Conservation (phyloP, 306 rosid species). For the Neltuma alba region DNA sequence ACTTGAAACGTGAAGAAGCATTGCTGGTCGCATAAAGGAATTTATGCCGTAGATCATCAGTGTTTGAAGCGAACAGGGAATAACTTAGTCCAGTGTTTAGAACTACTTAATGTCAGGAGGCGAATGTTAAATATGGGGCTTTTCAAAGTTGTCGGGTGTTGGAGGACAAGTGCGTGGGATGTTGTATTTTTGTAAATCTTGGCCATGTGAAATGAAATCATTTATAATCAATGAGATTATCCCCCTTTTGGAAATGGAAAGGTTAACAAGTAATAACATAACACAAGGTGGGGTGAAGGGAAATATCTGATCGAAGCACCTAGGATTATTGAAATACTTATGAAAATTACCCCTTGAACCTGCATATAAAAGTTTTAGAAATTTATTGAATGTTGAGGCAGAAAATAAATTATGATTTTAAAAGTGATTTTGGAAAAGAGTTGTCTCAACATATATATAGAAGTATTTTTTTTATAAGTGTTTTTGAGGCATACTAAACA, state of each 20-base stretch:
- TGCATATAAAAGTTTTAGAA: no score
- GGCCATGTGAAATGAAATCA: slow-evolving; percentile 13
- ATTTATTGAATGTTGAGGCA: no score
- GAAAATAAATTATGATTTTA: no score
- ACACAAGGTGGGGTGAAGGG: no score
- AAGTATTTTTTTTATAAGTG: no score
- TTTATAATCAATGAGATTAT: background rate
- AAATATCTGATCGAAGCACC: no score
- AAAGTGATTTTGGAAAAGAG: no score
- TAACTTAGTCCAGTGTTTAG: slow-evolving; percentile 17
- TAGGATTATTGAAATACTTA: no score
- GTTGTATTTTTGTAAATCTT: slow-evolving; percentile 7
- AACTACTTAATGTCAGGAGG: slow-evolving; percentile 21
- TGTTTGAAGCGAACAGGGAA: slow-evolving; percentile 36
- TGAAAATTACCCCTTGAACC: no score
- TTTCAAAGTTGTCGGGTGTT: background rate
- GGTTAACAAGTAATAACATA: background rate
- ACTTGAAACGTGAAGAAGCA: slow-evolving; percentile 80
- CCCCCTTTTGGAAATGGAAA: background rate
- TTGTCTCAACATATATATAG: no score
- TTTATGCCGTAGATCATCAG: slow-evolving; percentile 25
- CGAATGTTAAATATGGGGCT: slow-evolving; percentile 17
- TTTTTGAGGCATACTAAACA: no score
- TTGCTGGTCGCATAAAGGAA: slow-evolving; percentile 54
- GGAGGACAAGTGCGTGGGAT: slow-evolving; percentile 6